Evolutionary conservation across 2,329 filamentous ascomycete genomes (phyloP), one percentile per base, ranked within the genome.

Genomic region (Phialophora chinensis): DNA sequence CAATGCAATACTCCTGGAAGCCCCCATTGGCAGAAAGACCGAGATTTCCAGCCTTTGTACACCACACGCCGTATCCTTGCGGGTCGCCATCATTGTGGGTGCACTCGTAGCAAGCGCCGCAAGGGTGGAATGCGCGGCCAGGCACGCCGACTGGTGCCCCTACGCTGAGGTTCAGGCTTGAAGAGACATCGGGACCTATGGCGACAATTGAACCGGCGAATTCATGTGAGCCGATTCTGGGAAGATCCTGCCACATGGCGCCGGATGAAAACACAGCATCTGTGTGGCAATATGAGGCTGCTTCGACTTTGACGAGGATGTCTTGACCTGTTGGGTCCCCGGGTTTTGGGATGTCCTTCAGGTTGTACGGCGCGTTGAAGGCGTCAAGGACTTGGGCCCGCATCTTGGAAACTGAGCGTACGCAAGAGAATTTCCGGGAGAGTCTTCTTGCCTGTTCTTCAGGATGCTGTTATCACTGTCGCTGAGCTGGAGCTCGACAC

Each of bases 211-310:
- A 79, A 25, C 81, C 80, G 0, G 80, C 79, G 63, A 82, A 82
- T 64, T 83, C 81, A 70, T 82, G 80, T 61, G 77, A 78, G 44
- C 79, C 77, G 49, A 81, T 72, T 64, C 80, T 79, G 4, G 81
- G 81, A 1, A 74, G 79, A 49, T 75, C 64, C 2, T 71, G 73
- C n/a, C 72, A 72, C 76, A 77, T 76, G 57, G 75, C 72, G 20
- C 77, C 77, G 50, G 75, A 66, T 25, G 76, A 75, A 17, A 79
- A 74, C n/a, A 79, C 75, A 31, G 69, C 74, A 60, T 79, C 77
- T 7, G 79, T 82, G 70, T 82, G 80, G 72, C 79, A 82, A 69
- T 82, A 82, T 1, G 79, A 82, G 11, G 80, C 80, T 5, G 81
- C 80, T 54, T 79, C 76, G 44, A 83, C 80, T 17, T 56, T 55